These are phyloP conservation scores for Cyberlindnera xishuangbannaensis DNA, from an alignment of 805 yeast genomes.

Conservation along the genomic window DNA sequence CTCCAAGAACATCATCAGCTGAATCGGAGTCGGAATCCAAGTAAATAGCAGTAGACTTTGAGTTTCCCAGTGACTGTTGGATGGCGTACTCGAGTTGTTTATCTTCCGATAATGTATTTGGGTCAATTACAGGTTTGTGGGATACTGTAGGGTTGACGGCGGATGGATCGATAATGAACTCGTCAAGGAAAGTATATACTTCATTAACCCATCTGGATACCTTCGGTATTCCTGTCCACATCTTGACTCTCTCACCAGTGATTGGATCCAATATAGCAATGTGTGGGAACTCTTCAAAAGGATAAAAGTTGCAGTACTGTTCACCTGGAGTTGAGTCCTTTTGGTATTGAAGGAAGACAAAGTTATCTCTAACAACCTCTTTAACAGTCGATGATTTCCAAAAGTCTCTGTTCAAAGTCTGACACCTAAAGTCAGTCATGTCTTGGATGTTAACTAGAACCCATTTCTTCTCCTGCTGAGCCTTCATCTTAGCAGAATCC, in stretches of 20 bases:
- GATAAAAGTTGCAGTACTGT: constrained; percentile 67
- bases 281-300: constrained; percentile 71
- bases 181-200: constrained; percentile 59
- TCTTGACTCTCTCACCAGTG: constrained; percentile 83
- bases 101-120: constrained; percentile 67
- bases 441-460: constrained; percentile 86
- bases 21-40: constrained; percentile 13
- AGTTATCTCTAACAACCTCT: constrained; percentile 55
- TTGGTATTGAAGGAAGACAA: constrained; percentile 82
- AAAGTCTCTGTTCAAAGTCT: constrained; percentile 84
- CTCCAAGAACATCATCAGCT: constrained; percentile 24
- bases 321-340: constrained; percentile 71
- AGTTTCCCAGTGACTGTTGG: constrained; percentile 49
- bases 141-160: constrained; percentile 60
- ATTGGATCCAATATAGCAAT: constrained; percentile 90
- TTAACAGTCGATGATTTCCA: constrained; percentile 75
- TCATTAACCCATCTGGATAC: constrained; percentile 58
- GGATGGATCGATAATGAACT: constrained; percentile 59
- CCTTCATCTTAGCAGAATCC: constrained; percentile 68
- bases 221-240: constrained; percentile 70
- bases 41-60: constrained; percentile 1
- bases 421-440: constrained; percentile 78
- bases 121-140: constrained; percentile 56
- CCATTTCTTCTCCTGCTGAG: constrained; percentile 68
- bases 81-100: constrained; percentile 77